phyloP scores from a whole-genome alignment of 306 rosid genomes.

The Prunus mume region DNA sequence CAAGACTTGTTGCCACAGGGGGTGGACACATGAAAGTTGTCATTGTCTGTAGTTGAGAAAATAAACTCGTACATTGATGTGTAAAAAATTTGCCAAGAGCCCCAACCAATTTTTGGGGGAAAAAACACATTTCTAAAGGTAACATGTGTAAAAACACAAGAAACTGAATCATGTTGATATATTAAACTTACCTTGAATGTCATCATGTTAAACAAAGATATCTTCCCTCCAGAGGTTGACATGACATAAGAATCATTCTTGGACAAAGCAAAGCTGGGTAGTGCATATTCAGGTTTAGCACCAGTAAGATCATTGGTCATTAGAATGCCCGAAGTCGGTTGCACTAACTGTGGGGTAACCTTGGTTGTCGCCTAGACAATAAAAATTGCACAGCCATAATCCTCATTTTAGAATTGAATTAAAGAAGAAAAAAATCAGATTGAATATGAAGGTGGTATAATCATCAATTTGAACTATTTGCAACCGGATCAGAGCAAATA shows the following conservation, averaged over 20 bases:
- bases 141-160: neutral
- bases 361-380: conserved; percentile 68
- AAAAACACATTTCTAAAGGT: neutral
- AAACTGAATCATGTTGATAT: neutral
- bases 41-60: conserved; percentile 61
- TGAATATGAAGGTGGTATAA: neutral
- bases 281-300: conserved; percentile 55
- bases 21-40: conserved; percentile 90
- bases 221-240: conserved; percentile 94
- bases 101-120: neutral
- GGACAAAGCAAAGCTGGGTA: conserved; percentile 75
- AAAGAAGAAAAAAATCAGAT: neutral
- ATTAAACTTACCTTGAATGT: conserved; percentile 60
- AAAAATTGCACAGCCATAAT: conserved; percentile 25
- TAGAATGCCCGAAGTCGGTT: conserved; percentile 69
- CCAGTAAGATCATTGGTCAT: conserved; percentile 75
- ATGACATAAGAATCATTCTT: conserved; percentile 85
- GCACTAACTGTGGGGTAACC: conserved; percentile 63
- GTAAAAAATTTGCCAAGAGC: neutral
- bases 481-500: neutral
- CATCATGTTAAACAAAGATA: conserved; percentile 85
- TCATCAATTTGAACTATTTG: neutral
- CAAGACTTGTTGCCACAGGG: conserved; percentile 82
- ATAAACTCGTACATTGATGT: neutral
- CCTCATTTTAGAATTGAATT: conserved; percentile 9